These are phyloP conservation scores for Asterophora parasitica DNA, from an alignment of 768 basidiomycete genomes.

Conservation along the genomic window DNA sequence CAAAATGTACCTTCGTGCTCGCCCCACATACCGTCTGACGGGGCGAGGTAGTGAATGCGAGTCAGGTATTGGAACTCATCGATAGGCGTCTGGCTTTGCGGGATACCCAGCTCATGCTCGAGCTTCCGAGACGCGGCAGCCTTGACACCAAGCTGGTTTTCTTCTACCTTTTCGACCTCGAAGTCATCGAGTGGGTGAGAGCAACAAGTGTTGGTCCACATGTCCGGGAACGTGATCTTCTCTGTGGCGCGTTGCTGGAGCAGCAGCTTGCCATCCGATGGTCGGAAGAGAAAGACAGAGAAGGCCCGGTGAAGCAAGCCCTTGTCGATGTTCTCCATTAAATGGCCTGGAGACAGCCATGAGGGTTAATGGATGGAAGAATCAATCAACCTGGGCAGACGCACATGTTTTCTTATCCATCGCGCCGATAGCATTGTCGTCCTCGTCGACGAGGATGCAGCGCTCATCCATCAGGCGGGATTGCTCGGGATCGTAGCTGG, in stretches of 20 bases:
- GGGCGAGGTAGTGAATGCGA: constrained; percentile 95
- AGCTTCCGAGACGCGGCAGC: constrained; percentile 93
- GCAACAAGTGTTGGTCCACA: constrained; percentile 99
- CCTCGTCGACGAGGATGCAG: constrained; percentile 87
- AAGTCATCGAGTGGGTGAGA: constrained; percentile 95
- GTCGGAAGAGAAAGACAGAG: constrained; percentile 95
- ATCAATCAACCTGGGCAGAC: constrained; percentile 31
- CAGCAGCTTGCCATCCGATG: constrained; percentile 87
- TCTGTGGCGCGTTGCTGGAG: constrained; percentile 95
- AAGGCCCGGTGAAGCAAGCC: constrained; percentile 97
- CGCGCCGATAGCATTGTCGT: constrained; percentile 81
- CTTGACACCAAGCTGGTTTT: constrained; percentile 77
- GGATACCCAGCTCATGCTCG: constrained; percentile 95
- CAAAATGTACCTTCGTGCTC: constrained; percentile 84
- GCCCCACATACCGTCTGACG: constrained; percentile 90
- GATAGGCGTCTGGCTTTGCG: constrained; percentile 65
- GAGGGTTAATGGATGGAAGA: constrained; percentile 3
- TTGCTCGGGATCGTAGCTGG: constrained; percentile 87
- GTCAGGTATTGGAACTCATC: constrained; percentile 93
- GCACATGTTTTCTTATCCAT: constrained; percentile 95
- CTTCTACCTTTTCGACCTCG: constrained; percentile 73
- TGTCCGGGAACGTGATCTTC: constrained; percentile 98
- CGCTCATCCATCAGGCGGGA: constrained; percentile 94
- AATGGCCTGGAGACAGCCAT: constrained; percentile 60
- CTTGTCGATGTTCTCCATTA: constrained; percentile 95